Evolutionary conservation across 257 asterid genomes (phyloP).

Genomic region (Gardenia jasminoides): DNA sequence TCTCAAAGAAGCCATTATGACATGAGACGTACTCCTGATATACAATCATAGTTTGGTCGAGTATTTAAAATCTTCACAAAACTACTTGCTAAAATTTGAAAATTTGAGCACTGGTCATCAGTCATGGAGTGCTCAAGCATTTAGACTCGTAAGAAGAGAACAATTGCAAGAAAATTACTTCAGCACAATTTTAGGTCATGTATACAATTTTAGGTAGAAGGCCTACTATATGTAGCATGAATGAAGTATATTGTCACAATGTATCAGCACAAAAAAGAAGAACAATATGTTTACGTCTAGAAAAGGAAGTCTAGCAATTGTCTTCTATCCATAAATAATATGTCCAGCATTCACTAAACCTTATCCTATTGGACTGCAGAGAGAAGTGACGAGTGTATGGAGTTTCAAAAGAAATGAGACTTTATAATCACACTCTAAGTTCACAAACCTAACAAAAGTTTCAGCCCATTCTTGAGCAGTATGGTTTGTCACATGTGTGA

Average conservation of each 20-base stretch:
- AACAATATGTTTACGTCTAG: neutral
- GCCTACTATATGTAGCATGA: neutral
- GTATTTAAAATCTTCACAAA: neutral
- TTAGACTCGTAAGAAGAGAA: neutral
- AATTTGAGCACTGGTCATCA: neutral
- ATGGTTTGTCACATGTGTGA: slow-evolving; percentile 82
- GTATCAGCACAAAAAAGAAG: neutral
- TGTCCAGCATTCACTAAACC: neutral
- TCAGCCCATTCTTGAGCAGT: slow-evolving; percentile 99
- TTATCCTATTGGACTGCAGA: neutral
- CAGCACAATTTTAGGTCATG: neutral
- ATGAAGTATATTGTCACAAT: neutral
- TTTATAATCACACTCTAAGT: slow-evolving; percentile 4
- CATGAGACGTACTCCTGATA: neutral
- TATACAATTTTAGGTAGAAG: neutral
- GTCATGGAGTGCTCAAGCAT: neutral
- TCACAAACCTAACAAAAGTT: slow-evolving; percentile 78
- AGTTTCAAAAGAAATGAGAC: neutral
- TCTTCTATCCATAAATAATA: neutral
- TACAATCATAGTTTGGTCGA: neutral
- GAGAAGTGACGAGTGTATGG: neutral
- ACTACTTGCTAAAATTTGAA: neutral
- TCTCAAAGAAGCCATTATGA: neutral
- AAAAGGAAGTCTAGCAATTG: neutral
- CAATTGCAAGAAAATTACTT: neutral